Evolutionary conservation across 768 basidiomycete genomes (phyloP), one percentile per base, ranked within the genome.

Genomic region (Leccinum sublutescens): DNA sequence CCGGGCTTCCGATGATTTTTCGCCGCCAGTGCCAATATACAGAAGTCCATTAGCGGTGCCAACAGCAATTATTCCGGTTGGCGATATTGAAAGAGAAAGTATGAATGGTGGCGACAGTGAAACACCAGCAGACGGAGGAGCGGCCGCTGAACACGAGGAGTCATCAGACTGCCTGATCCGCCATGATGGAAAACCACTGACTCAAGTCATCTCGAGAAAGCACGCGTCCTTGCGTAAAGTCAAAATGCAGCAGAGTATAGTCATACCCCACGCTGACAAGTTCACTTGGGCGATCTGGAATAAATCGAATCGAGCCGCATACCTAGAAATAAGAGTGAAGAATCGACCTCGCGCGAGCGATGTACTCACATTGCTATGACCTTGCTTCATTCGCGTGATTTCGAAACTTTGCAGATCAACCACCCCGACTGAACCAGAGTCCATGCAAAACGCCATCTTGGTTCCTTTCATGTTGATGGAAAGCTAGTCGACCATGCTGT

Each of bases 261-360:
- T 94, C 92, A 65, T 88, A 93, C 2, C 91, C 91, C 5, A 85
- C 90, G 60, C 87, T 91, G 23, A 94, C 78, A 12, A 91, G 66
- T 69, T 93, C 92, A 47, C 77, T 79, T 4, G 88, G 84, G 23
- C 89, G 79, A 67, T 81, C 81, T 7, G 89, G 86, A 59, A 93
- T 83, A 68, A 91, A 93, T 59, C 77, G 82, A 40, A 88, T 84
- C 17, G 81, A 80, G 11, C 83, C 85, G 50, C 88, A 90, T 12
- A 93, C 82, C 91, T 93, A 65, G 36, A 60, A 55, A 57, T 60
- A 53, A 59, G 58, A 12, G 31, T 51, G 25, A 58, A 29, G n/a
- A 27, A 33, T 25, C 15, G 11, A 53, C 50, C 29, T 15, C 8
- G 12, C 27, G 29, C n/a, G 36, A 52, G 19, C n/a, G 52, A 31